Evolutionary conservation across 305 asterid species (phyloP).

Genomic region (Fraxinus paxiana): DNA sequence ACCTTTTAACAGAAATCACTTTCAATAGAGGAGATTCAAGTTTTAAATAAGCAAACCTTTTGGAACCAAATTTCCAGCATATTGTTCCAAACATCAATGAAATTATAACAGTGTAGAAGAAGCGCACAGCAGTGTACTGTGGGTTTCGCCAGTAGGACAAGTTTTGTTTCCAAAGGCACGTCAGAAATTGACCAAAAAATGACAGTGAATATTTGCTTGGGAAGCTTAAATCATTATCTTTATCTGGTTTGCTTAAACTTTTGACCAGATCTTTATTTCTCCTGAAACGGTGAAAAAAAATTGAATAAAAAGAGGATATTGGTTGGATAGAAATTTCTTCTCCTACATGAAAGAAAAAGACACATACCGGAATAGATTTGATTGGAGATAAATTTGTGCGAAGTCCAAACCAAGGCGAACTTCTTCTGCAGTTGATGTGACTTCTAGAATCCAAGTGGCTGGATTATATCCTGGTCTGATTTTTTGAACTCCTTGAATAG

Average conservation of each 20-base stretch:
- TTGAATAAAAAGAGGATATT: neutral
- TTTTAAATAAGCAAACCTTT: constrained; percentile 41
- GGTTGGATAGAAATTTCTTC: neutral
- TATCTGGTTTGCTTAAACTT: constrained; percentile 55
- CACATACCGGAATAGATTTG: constrained; percentile 47
- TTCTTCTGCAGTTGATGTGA: constrained; percentile 62
- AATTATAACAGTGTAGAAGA: constrained; percentile 68
- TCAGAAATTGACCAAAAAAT: constrained; percentile 50
- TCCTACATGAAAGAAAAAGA: neutral
- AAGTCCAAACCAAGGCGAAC: constrained; percentile 54
- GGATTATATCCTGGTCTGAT: constrained; percentile 63
- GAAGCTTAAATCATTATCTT: constrained; percentile 43
- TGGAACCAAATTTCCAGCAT: constrained; percentile 79
- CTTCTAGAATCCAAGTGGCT: constrained; percentile 80
- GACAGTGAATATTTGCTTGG: constrained; percentile 56
- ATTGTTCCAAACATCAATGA: constrained; percentile 77
- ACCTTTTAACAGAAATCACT: neutral
- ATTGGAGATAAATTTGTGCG: constrained; percentile 55
- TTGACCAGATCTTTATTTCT: constrained; percentile 51
- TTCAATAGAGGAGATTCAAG: neutral
- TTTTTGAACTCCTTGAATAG: constrained; percentile 52
- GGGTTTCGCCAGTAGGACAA: constrained; percentile 72
- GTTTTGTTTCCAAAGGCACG: constrained; percentile 69
- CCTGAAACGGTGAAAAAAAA: constrained; percentile 33
- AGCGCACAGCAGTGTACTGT: constrained; percentile 73